Base-by-base conservation (phyloP, 768 basidiomycete species). In the Crepidotus variabilis region DNA sequence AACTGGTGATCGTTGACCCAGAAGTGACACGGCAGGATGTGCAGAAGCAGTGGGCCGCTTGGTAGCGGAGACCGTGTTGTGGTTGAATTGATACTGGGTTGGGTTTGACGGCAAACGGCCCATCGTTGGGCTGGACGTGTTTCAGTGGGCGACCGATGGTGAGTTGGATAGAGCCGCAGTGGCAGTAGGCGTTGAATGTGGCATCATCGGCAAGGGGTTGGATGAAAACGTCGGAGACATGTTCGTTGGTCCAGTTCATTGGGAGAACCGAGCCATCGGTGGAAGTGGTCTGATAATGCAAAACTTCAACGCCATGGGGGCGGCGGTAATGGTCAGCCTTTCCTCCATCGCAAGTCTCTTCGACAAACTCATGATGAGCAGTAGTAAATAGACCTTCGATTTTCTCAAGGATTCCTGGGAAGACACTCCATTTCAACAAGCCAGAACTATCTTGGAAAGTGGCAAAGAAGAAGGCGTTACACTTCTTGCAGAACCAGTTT, bases 11-110 rank as follows among this genome's bases (percentile, higher is more conserved):
- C 24, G 65, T 61, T 8, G 57, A 66, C 5, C 69, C 69, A 20
- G 61, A 63, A 6, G 63, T 61, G 4, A 63, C 52, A 21, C 67
- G 60, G 13, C 68, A 71, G 21, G 57, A 55, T 1, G 59, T 61
- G 60, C 70, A 71, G 1, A 64, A 61, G 57, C 70, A 71, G 56
- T 68, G 66, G 2, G 62, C 65, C 1, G 61, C 63, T 18, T 64
- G 61, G 48, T 67, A 71, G 14, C 54, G 63, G 28, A 67, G 61
- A 11, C 39, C 39, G 39, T 43, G 39, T 43, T 43, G 39, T 5
- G 39, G 39, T 43, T 43, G 39, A 43, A 43, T 43, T 5, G 39
- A 43, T 5, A 11, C 39, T 14, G 39, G 39, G 18, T 43, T 43
- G 18, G 39, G 39, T 11, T 16, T 14, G 4, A 16, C 39, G 2